These are phyloP conservation scores for Chaetothyriales sp. DNA, from an alignment of 2,329 filamentous ascomycete species.

Conservation along the genomic window DNA sequence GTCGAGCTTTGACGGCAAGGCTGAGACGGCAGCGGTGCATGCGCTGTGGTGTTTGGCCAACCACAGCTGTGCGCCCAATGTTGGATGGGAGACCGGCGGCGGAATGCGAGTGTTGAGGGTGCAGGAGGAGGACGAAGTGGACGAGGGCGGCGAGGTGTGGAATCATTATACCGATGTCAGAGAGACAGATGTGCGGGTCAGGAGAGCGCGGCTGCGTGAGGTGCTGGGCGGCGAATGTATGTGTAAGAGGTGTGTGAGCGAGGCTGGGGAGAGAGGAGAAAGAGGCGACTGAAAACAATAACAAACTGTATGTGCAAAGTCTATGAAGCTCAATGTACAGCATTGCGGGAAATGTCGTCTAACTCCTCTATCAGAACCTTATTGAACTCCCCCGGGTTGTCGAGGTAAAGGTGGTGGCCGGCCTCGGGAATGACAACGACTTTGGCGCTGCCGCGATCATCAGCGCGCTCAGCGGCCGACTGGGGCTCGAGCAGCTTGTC, in stretches of 20 bases:
- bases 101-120: constrained; percentile 10
- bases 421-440: constrained; percentile 62
- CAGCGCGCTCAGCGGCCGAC: constrained; percentile 50
- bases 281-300: neutral
- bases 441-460: constrained; percentile 66
- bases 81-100: constrained; percentile 64
- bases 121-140: constrained; percentile 33
- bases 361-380: constrained; percentile 49
- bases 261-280: neutral
- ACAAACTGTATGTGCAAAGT: neutral
- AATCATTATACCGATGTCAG: constrained; percentile 94
- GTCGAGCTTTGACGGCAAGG: constrained; percentile 59
- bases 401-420: constrained; percentile 58
- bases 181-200: constrained; percentile 61
- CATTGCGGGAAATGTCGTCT: constrained; percentile 37
- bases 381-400: constrained; percentile 57
- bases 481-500: constrained; percentile 44
- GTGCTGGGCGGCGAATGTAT: constrained; percentile 79
- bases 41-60: constrained; percentile 94
- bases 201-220: constrained; percentile 77
- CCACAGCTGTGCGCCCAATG: constrained; percentile 89
- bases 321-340: neutral
- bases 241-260: constrained; percentile 54
- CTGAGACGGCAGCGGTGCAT: constrained; percentile 85
- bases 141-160: constrained; percentile 66